Percentiles rank a stretch among this genome's conserved stretches.
phyloP scores from a whole-genome alignment of 495 filamentous ascomycete species.

The Aspergillus steynii region DNA sequence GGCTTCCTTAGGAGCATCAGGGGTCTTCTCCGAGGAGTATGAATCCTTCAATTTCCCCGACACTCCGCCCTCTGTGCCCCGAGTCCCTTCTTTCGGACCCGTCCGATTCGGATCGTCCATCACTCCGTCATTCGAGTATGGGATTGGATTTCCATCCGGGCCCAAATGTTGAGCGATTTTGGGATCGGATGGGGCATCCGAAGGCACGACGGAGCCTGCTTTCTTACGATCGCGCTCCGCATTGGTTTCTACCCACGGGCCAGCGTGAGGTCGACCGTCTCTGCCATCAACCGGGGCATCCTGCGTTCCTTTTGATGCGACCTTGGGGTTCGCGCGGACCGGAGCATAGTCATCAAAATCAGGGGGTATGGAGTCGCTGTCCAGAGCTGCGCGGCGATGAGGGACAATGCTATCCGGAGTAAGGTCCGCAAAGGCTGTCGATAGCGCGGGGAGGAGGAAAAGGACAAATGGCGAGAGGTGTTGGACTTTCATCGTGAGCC shows the following conservation, averaged over 20 bases:
- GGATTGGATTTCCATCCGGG: constrained; percentile 69
- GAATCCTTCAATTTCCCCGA: constrained; percentile 77
- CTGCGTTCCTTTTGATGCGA: constrained; percentile 62
- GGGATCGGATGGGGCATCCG: constrained; percentile 30
- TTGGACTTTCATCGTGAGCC: constrained; percentile 36
- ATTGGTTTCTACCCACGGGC: constrained; percentile 77
- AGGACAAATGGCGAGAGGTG: constrained; percentile 32
- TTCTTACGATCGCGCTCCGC: constrained; percentile 61
- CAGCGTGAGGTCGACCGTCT: constrained; percentile 92
- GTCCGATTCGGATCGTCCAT: constrained; percentile 81
- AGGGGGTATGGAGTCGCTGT: constrained; percentile 23
- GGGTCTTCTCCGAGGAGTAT: constrained; percentile 69
- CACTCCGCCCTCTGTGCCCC: constrained; percentile 83
- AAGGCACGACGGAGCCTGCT: constrained; percentile 27
- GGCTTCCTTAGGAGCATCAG: constrained; percentile 79
- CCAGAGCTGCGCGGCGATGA: constrained; percentile 18
- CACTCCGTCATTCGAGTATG: constrained; percentile 78
- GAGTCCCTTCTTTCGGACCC: constrained; percentile 78
- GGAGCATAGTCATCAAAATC: constrained; percentile 22
- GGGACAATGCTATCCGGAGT: constrained; percentile 17
- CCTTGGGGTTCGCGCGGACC: constrained; percentile 21
- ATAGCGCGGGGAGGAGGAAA: constrained; percentile 39
- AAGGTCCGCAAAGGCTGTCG: constrained; percentile 27
- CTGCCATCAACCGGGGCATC: constrained; percentile 93
- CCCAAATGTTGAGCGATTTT: constrained; percentile 39